Evolutionary conservation across 2,329 filamentous ascomycete genomes (phyloP), one percentile per base, ranked within the genome.

Genomic region (Colletotrichum salicis): DNA sequence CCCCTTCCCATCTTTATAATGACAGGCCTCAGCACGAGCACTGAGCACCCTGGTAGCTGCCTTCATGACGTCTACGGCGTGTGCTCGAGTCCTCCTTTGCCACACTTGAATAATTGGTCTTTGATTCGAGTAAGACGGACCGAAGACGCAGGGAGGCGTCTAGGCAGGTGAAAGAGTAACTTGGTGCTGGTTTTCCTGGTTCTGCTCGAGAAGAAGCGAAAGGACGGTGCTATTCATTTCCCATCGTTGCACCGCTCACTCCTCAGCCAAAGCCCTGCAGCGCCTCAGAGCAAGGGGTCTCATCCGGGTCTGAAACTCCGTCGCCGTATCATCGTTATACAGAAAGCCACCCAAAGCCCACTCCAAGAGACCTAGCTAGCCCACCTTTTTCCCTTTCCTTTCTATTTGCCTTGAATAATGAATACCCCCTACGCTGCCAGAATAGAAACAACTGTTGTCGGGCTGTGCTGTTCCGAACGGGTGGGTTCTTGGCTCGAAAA

Each of bases 321-420:
- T 72, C 59, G 58, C 65, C 65, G 70, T 71, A 48, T 72, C 55
- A 72, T 64, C 45, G 55, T 64, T 35, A 72, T 60, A 64, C 65
- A 56, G n/a, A 60, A 67, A 58, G 19, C 19, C 15, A 55, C 22
- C 41, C 41, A 58, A 22, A 67, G 29, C 33, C 51, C 61, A 56
- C 61, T 15, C 4, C 5, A 15, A 29, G n/a, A 10, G 19, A 22
- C 19, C 19, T 48, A 22, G 19, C 1, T 10, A 11, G 19, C 41
- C 41, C 41, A 19, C 41, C 41, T 5, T 22, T 11, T 48, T n/a
- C 19, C 2, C 5, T 41, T 2, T 41, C 2, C 37, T 19, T 41
- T 13, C 37, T 41, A 15, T 41, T 41, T 15, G 37, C 15, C 13
- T 41, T 41, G 35, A 15, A 6, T 6, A 41, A 41, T 29, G 15